phyloP scores from a whole-genome alignment of 768 basidiomycete species.

The Pulveroboletus ravenelii region DNA sequence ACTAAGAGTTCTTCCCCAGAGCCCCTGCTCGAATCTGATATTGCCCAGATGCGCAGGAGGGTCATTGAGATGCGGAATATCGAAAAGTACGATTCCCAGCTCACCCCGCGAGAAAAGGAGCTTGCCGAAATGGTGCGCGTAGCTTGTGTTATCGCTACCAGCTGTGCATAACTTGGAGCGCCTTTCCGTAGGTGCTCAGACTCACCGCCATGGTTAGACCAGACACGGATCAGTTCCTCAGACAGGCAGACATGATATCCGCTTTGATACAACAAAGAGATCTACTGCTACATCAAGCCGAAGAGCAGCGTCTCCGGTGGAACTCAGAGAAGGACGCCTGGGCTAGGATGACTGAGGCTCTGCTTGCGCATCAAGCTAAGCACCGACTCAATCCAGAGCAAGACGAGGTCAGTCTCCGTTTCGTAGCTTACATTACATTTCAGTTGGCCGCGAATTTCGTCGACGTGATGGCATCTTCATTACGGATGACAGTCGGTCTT shows the following conservation, averaged over 20 bases:
- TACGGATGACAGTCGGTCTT: background rate
- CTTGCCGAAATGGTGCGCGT: conserved; percentile 51
- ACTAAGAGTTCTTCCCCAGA: conserved; percentile 30
- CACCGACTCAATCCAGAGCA: conserved; percentile 33
- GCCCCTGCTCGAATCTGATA: conserved; percentile 43
- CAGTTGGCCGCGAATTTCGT: background rate
- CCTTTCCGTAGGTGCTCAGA: conserved; percentile 41
- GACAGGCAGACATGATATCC: conserved; percentile 61
- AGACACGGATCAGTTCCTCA: conserved; percentile 43
- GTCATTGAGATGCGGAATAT: conserved; percentile 41
- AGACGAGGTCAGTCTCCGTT: conserved; percentile 40
- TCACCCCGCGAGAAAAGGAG: conserved; percentile 44
- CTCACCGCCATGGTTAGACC: conserved; percentile 42
- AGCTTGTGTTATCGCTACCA: conserved; percentile 7
- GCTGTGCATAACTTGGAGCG: conserved; percentile 1
- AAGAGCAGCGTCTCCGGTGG: conserved; percentile 60
- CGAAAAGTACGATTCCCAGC: conserved; percentile 20
- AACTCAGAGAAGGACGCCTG: conserved; percentile 59
- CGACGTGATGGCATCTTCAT: background rate
- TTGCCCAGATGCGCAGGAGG: conserved; percentile 44
- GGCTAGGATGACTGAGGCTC: conserved; percentile 63
- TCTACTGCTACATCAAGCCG: conserved; percentile 45
- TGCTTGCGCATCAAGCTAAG: conserved; percentile 46
- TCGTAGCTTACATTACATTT: background rate
- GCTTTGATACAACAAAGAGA: conserved; percentile 54